Evolutionary conservation across 2,329 filamentous ascomycete genomes (phyloP), one percentile per base, ranked within the genome.

Genomic region (Apiospora phragmitis): DNA sequence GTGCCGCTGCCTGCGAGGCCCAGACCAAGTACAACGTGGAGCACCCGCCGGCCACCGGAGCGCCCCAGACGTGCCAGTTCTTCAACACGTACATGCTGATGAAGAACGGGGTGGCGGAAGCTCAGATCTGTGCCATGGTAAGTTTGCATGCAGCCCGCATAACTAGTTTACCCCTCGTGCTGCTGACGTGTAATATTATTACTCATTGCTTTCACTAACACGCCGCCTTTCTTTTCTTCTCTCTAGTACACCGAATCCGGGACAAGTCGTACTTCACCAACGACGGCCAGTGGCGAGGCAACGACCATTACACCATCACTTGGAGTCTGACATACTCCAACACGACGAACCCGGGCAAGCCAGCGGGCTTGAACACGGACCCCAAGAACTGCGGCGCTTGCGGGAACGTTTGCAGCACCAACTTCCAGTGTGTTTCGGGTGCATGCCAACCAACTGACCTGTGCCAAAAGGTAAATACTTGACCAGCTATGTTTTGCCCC

Each of bases 41-140:
- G 12, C 72, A 79, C 62, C 76, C 77, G 2, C 73, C 76, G 4
- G 14, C 65, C 1, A 55, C 67, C 5, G 77, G 75, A 2, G 4
- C 16, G n/a, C 75, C 75, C 49, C 74, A 74, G 74, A 75, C 77
- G 45, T 79, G 77, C 68, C 70, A 71, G 62, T 71, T 71, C 68
- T 71, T 69, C 16, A 78, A 77, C 41, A 80, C 80, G 1, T 69
- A 72, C 4, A 72, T 74, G 67, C 75, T 81, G 26, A 73, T 73
- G 24, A 72, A 71, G 69, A 80, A 78, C 43, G 77, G 80, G 51
- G 78, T 77, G 4, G 79, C 80, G 8, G 73, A 75, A 55, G 73
- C 71, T 16, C 72, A 75, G 16, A 73, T 78, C 71, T 72, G 71
- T 32, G 51, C 68, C 6, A 24, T 72, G 69, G 70, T 71, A 18